Evolutionary conservation across 805 yeast genomes (phyloP).

Genomic region (Barnettozyma sucrosica): DNA sequence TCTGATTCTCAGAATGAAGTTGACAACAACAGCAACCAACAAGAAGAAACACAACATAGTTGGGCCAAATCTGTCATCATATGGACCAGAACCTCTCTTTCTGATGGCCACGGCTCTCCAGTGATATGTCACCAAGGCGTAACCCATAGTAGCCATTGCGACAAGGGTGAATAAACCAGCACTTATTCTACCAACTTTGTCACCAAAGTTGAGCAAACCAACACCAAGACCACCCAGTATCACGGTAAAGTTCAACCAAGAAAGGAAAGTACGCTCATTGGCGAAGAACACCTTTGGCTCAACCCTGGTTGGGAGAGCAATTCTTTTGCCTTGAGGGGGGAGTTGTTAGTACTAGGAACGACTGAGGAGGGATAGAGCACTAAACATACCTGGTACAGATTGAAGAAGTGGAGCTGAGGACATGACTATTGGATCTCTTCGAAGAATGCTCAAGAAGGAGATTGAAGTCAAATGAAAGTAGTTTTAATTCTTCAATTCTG

Average conservation of each 20-base stretch:
- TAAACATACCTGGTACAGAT: conserved; percentile 53
- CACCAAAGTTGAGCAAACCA: conserved; percentile 95
- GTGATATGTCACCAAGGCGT: conserved; percentile 92
- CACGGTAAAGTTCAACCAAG: conserved; percentile 99
- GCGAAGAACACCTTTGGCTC: conserved; percentile 99
- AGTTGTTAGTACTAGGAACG: background rate
- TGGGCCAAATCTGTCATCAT: conserved; percentile 97
- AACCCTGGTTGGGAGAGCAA: conserved; percentile 95
- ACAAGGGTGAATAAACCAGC: conserved; percentile 93
- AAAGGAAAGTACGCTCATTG: conserved; percentile 94
- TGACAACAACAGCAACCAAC: conserved; percentile 87
- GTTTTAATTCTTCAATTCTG: background rate
- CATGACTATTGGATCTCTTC: conserved; percentile 31
- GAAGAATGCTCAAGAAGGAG: background rate
- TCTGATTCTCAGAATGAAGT: conserved; percentile 67
- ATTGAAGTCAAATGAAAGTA: background rate
- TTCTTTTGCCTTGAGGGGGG: conserved; percentile 59
- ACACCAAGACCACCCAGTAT: conserved; percentile 95
- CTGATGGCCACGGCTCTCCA: conserved; percentile 99
- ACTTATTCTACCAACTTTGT: conserved; percentile 81
- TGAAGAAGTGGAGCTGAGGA: conserved; percentile 70
- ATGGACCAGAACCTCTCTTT: conserved; percentile 97
- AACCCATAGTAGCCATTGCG: conserved; percentile 96
- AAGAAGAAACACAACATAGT: conserved; percentile 94
- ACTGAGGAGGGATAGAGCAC: background rate